A percentile compares a stretch with the other conserved stretches of the same genome.
These are phyloP conservation scores for Ascochyta koolunga DNA, from an alignment of 2,329 filamentous ascomycete species.

Conservation along the genomic window DNA sequence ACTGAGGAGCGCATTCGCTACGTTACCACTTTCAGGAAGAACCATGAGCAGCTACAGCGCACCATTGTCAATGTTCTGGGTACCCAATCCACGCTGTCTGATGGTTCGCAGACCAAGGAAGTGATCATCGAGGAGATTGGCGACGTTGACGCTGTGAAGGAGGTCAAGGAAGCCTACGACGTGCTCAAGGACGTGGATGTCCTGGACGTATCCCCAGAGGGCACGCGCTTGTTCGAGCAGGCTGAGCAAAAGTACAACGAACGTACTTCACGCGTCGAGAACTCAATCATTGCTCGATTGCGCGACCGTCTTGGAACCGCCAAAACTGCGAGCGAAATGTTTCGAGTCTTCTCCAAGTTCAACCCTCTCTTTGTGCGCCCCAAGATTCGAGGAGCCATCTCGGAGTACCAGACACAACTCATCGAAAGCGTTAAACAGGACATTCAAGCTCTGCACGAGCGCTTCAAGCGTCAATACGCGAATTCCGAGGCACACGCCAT, in stretches of 20 bases:
- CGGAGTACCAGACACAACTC: slow-evolving; percentile 96
- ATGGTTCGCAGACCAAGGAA: slow-evolving; percentile 40
- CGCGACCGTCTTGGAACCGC: slow-evolving; percentile 92
- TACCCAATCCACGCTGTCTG: slow-evolving; percentile 58
- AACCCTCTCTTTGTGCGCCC: slow-evolving; percentile 97
- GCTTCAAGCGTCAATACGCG: slow-evolving; percentile 98
- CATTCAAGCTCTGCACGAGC: slow-evolving; percentile 89
- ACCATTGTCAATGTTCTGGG: slow-evolving; percentile 98
- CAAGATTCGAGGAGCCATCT: slow-evolving; percentile 98
- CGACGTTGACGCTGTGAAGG: slow-evolving; percentile 94
- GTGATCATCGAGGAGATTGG: slow-evolving; percentile 90
- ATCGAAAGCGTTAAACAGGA: slow-evolving; percentile 98
- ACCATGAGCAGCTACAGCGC: slow-evolving; percentile 95
- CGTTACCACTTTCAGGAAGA: slow-evolving; percentile 91
- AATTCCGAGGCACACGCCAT: slow-evolving; percentile 98
- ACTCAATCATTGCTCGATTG: slow-evolving; percentile 95
- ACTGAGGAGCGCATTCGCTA: slow-evolving; percentile 92
- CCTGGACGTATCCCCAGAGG: slow-evolving; percentile 86
- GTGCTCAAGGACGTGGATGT: slow-evolving; percentile 94
- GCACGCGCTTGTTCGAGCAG: slow-evolving; percentile 89
- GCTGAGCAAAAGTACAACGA: slow-evolving; percentile 98
- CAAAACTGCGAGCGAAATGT: slow-evolving; percentile 99
- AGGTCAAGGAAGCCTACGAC: slow-evolving; percentile 93
- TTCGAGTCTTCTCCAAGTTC: slow-evolving; percentile 99
- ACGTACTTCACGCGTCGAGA: slow-evolving; percentile 94